These are phyloP conservation scores for Cucumis variabilis DNA, from an alignment of 331 rosid genomes.

Conservation along the genomic window DNA sequence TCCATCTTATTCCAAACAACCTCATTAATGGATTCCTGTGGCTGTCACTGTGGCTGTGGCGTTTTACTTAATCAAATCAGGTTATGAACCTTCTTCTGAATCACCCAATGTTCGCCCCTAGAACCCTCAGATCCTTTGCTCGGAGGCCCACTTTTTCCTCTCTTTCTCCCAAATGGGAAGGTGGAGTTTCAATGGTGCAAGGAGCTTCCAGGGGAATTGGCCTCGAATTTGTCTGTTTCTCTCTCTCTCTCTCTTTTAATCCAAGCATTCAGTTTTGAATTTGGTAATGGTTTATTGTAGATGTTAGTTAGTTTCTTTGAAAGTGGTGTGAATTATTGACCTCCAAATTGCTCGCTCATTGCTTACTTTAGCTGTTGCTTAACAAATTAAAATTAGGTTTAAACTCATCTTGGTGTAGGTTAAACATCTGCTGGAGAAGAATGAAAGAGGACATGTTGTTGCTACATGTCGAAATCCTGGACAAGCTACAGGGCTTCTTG, in stretches of 20 bases:
- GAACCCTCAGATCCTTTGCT: conserved; percentile 36
- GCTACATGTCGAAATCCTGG: conserved; percentile 90
- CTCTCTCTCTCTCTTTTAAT: not conserved
- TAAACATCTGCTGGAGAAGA: conserved; percentile 73
- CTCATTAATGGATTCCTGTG: not conserved
- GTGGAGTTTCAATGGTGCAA: conserved; percentile 86
- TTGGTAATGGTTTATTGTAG: not conserved
- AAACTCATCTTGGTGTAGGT: conserved; percentile 55
- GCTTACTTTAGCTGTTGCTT: not conserved
- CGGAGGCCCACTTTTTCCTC: conserved; percentile 53
- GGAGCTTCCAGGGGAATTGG: conserved; percentile 99
- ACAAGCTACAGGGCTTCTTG: conserved; percentile 61
- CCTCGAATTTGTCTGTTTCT: conserved; percentile 77
- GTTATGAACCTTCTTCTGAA: conserved; percentile 28
- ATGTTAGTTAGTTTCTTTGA: not conserved
- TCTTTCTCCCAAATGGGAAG: conserved; percentile 54
- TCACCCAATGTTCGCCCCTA: conserved; percentile 45
- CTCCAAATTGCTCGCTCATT: not conserved
- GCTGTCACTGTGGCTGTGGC: not conserved
- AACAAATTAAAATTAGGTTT: conserved; percentile 15
- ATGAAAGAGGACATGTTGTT: conserved; percentile 79
- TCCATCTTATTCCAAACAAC: not conserved
- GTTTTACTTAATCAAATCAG: not conserved
- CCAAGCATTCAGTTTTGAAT: not conserved
- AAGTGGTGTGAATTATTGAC: not conserved